Percentiles rank a stretch among this genome's conserved stretches.
Conservation (phyloP, 148 eudicot species). For the Salicornia ramosissima region DNA sequence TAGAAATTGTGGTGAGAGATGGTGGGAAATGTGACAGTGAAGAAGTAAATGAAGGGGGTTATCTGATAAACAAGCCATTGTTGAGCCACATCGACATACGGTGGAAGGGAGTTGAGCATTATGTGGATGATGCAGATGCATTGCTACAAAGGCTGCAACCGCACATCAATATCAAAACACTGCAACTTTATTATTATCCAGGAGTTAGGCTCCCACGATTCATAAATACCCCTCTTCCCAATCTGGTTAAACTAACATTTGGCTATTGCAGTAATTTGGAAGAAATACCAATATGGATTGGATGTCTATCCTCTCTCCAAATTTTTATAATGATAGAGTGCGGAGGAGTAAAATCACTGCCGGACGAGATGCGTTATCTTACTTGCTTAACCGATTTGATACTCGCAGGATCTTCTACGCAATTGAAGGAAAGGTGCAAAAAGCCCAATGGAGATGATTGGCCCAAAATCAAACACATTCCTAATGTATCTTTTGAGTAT, state of each 20-base stretch:
- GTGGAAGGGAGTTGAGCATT: not conserved
- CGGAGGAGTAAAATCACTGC: not conserved
- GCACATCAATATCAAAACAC: not conserved
- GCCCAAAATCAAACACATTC: slow-evolving; percentile 13
- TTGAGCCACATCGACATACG: not conserved
- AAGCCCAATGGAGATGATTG: slow-evolving; percentile 3
- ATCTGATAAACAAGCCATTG: not conserved
- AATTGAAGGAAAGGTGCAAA: not conserved
- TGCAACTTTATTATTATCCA: not conserved
- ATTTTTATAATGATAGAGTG: not conserved
- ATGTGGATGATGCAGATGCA: not conserved
- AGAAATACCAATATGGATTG: slow-evolving; percentile 11
- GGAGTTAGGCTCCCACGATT: not conserved
- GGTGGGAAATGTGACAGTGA: not conserved
- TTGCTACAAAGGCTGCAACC: not conserved
- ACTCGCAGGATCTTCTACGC: not conserved
- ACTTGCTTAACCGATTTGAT: not conserved
- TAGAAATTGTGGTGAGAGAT: not conserved
- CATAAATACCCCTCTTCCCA: not conserved
- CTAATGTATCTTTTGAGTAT: too few relatives aligned
- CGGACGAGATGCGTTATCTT: slow-evolving; percentile 1
- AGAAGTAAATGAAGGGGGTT: not conserved
- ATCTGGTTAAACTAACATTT: not conserved
- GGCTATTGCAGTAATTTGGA: not conserved
- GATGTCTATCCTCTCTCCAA: slow-evolving; percentile 7